Percentiles rank a stretch among this genome's conserved stretches.
These are phyloP conservation scores for Ogataea nonfermentans DNA, from an alignment of 805 yeast genomes.

Conservation along the genomic window DNA sequence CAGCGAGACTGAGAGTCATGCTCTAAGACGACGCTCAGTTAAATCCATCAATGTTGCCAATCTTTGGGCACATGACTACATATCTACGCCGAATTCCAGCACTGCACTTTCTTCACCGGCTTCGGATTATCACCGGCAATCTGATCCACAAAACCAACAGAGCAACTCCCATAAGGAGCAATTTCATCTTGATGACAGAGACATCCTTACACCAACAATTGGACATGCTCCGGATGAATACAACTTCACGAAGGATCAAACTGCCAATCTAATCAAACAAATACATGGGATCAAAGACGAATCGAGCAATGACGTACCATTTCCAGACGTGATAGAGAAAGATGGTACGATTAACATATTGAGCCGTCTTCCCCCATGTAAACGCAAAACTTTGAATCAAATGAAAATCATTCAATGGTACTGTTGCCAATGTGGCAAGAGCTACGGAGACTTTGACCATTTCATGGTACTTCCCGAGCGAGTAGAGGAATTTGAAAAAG, in stretches of 20 bases:
- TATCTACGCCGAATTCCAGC: neutral
- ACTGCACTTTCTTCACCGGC: conserved; percentile 5
- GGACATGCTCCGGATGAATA: conserved; percentile 11
- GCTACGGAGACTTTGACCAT: conserved; percentile 28
- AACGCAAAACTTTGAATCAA: conserved; percentile 13
- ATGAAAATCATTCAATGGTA: conserved; percentile 33
- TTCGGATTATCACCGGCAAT: neutral
- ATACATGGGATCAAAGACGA: conserved; percentile 10
- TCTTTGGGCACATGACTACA: neutral
- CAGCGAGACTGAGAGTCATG: neutral
- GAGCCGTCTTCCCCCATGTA: conserved; percentile 4
- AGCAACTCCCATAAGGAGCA: neutral
- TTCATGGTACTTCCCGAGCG: conserved; percentile 11
- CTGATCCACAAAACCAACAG: neutral
- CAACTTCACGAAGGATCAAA: conserved; percentile 17
- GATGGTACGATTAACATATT: conserved; percentile 13
- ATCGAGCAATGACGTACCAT: neutral
- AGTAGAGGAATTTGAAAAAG: conserved; percentile 1
- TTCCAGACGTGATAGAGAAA: neutral
- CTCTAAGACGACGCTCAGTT: neutral
- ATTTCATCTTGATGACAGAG: neutral
- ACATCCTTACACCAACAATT: conserved; percentile 13
- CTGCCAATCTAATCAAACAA: conserved; percentile 14
- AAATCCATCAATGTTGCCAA: conserved; percentile 1
- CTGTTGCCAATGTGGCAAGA: conserved; percentile 33